These are phyloP conservation scores for Hanseniaspora mollemarum DNA, from an alignment of 805 yeast species.

Conservation along the genomic window DNA sequence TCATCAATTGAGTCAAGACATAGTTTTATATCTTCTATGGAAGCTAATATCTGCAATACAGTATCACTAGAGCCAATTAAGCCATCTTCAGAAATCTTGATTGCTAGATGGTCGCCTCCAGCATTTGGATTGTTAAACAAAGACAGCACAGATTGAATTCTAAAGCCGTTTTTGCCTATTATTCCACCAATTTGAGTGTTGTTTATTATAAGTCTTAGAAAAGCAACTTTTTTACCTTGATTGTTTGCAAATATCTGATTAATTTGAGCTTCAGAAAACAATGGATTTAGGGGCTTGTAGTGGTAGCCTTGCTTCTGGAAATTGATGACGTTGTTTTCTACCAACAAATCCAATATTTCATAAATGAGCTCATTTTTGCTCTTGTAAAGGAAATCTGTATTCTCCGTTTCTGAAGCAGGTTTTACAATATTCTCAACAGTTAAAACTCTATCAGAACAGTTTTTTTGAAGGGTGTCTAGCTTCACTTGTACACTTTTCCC, in stretches of 20 bases:
- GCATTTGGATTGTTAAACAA: neutral
- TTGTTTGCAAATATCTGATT: neutral
- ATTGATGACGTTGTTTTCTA: slow-evolving; percentile 37
- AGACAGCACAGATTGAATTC: slow-evolving; percentile 42
- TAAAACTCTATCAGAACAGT: slow-evolving; percentile 71
- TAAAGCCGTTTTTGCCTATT: slow-evolving; percentile 70
- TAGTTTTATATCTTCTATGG: slow-evolving; percentile 48
- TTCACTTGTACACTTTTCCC: slow-evolving; percentile 61
- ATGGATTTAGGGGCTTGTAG: slow-evolving; percentile 32
- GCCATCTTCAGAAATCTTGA: slow-evolving; percentile 79
- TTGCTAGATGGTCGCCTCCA: slow-evolving; percentile 23
- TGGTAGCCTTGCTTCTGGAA: slow-evolving; percentile 47
- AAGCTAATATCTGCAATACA: slow-evolving; percentile 76
- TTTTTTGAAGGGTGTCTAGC: slow-evolving; percentile 66
- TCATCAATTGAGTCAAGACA: slow-evolving; percentile 48
- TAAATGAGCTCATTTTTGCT: slow-evolving; percentile 48
- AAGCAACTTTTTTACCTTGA: slow-evolving; percentile 20
- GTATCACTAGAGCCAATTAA: slow-evolving; percentile 75
- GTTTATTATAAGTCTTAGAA: slow-evolving; percentile 60
- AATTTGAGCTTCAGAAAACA: slow-evolving; percentile 25
- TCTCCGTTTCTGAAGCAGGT: slow-evolving; percentile 39
- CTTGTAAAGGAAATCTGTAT: slow-evolving; percentile 32
- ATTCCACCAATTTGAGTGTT: slow-evolving; percentile 80
- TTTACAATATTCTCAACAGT: slow-evolving; percentile 50
- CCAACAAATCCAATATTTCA: slow-evolving; percentile 45